Evolutionary conservation across 495 filamentous ascomycete species (phyloP).

Genomic region (Thermothielavioides terrestris): DNA sequence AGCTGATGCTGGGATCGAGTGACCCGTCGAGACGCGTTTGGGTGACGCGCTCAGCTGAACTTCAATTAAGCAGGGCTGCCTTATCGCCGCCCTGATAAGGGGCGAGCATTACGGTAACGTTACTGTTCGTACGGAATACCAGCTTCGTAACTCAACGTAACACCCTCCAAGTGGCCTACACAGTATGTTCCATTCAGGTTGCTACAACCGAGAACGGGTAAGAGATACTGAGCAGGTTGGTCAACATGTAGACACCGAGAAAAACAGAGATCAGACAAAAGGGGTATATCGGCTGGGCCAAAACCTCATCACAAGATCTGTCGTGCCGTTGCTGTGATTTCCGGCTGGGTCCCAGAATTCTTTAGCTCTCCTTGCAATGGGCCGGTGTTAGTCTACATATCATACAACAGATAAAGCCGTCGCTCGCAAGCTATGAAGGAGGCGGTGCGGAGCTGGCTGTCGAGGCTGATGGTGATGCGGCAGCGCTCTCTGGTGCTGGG

Average conservation of each 20-base stretch:
- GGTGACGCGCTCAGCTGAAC: slow-evolving; percentile 15
- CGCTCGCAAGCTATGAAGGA: slow-evolving; percentile 12
- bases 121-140: too few relatives aligned
- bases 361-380: background rate
- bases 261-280: too few relatives aligned
- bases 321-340: background rate
- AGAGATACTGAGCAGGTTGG: too few relatives aligned
- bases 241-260: too few relatives aligned
- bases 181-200: too few relatives aligned
- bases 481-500: slow-evolving; percentile 31
- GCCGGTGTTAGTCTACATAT: slow-evolving; percentile 15
- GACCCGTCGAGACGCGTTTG: slow-evolving; percentile 17
- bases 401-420: slow-evolving; percentile 4
- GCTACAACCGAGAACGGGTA: too few relatives aligned
- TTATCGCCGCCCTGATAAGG: too few relatives aligned
- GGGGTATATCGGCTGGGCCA: too few relatives aligned
- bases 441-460: slow-evolving; percentile 14
- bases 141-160: too few relatives aligned
- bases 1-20: background rate
- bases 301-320: too few relatives aligned
- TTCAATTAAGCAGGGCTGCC: slow-evolving; percentile 14
- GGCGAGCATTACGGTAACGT: too few relatives aligned
- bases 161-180: too few relatives aligned
- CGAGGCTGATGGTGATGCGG: background rate
- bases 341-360: background rate